Conservation (phyloP, 441 rosid genomes). For the Macaranga tanarius region DNA sequence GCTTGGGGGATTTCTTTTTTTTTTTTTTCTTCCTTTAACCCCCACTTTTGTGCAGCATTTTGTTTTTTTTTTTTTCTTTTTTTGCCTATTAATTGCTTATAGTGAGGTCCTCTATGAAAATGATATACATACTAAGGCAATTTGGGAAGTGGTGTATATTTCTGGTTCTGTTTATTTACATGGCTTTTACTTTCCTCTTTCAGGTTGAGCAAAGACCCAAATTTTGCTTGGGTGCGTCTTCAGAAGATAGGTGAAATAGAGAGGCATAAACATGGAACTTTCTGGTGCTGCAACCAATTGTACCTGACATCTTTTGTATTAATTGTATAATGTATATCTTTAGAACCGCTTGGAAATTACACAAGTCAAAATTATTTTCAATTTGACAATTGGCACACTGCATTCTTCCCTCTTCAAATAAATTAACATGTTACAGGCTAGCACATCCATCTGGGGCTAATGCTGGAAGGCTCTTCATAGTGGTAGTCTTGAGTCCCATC, state of each 20-base stretch:
- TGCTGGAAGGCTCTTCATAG: neutral
- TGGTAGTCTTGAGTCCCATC: neutral
- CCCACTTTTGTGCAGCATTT: too few relatives aligned
- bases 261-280: conserved; percentile 21
- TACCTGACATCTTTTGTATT: conserved; percentile 30
- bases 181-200: neutral
- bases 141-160: neutral
- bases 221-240: conserved; percentile 25
- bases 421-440: neutral
- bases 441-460: neutral
- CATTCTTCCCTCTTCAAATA: conserved; percentile 3
- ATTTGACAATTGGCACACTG: neutral
- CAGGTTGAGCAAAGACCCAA: conserved; percentile 33
- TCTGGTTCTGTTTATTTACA: neutral
- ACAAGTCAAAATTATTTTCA: conserved; percentile 23
- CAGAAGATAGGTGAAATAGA: conserved; percentile 31
- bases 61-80: neutral
- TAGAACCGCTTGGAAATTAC: conserved; percentile 4
- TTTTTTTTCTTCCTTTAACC: neutral
- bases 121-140: neutral
- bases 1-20: too few relatives aligned
- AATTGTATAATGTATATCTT: conserved; percentile 34
- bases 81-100: neutral
- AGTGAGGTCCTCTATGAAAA: neutral
- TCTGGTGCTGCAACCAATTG: conserved; percentile 25